Evolutionary conservation across 352 stramenopile species (phyloP), one percentile per base, ranked within the genome.

Genomic region (Globisporangium heterothallicum): DNA sequence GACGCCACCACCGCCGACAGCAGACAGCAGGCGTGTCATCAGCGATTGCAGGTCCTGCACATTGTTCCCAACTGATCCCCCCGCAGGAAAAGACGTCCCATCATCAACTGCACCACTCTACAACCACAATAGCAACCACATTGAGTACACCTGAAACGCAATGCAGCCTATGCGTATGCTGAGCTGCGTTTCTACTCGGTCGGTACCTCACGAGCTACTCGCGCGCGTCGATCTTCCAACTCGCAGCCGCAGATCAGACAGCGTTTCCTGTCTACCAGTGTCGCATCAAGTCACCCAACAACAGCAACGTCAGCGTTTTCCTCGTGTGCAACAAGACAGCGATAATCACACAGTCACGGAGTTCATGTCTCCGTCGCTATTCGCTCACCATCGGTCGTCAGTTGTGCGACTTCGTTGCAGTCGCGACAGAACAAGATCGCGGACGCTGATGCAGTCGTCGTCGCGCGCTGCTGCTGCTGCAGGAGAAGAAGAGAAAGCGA

Each of bases 191-290:
- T n/a, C n/a, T n/a, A n/a, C n/a, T n/a, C n/a, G n/a, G n/a, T n/a
- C n/a, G n/a, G n/a, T n/a, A n/a, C n/a, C n/a, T n/a, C n/a, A n/a
- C n/a, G n/a, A n/a, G n/a, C n/a, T n/a, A n/a, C n/a, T n/a, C 29
- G 50, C 18, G 51, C 26, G 8, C 38, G 27, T 22, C 53, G 59
- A 40, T 64, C 56, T 44, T 78, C 63, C 9, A 87, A 48, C 50
- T 85, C 74, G 30, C 72, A 86, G 13, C 78, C 75, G 38, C 76
- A 89, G 32, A 84, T 53, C 38, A 89, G 57, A 46, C 78, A 89
- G 0, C 75, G 63, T 53, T 84, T 87, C 7, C 75, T 58, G 46
- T 87, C 78, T 88, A 16, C 26, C 45, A 18, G 16, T 22, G 21
- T 27, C 8, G 32, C 8, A 36, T n/a, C 32, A n/a, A n/a, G 8